Evolutionary conservation across 1,284 basidiomycete species (phyloP), one percentile per base, ranked within the genome.

Genomic region (Coniferiporia weirii): DNA sequence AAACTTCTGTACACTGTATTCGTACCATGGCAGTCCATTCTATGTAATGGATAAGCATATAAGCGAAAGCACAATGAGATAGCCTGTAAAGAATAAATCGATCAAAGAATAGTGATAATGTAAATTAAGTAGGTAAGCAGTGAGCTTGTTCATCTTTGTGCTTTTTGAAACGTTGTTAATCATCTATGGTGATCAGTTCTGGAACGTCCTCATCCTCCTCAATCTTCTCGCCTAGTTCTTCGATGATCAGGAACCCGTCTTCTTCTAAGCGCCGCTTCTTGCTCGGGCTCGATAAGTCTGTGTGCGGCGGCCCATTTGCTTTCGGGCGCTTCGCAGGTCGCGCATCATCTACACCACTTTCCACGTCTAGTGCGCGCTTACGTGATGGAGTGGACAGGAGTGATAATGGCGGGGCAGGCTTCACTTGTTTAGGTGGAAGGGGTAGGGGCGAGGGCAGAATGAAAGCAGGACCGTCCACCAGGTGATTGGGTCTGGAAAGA

Each of bases 211-310:
- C 74, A 47, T 79, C 76, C 13, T 79, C 76, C 13, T 79, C 79
- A 46, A 85, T 68, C 63, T 71, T 68, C 63, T 86, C 85, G 59
- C 79, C 73, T 34, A 73, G 75, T n/a, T 73, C 72, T 27, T 88
- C 86, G 68, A 91, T 69, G 64, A 89, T 64, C 40, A 91, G 69
- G 47, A 91, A 65, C 15, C 88, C 89, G 62, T 91, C 87, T 66
- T 87, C 83, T 54, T 91, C 88, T 59, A 90, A 67, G 61, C 74
- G 71, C 60, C 80, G 71, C 68, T 78, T 81, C 72, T 89, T 88
- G 66, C 79, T 85, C 12, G 86, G 83, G 62, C 81, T 84, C 54
- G 70, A 70, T 10, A 70, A 60, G 7, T 58, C 63, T 7, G 61
- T 15, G 22, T 52, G 64, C 36, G 64, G 58, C 34, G 55, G 34